phyloP scores from a whole-genome alignment of 1,139 yeast genomes.

The Saccharomycopsis hybrid region DNA sequence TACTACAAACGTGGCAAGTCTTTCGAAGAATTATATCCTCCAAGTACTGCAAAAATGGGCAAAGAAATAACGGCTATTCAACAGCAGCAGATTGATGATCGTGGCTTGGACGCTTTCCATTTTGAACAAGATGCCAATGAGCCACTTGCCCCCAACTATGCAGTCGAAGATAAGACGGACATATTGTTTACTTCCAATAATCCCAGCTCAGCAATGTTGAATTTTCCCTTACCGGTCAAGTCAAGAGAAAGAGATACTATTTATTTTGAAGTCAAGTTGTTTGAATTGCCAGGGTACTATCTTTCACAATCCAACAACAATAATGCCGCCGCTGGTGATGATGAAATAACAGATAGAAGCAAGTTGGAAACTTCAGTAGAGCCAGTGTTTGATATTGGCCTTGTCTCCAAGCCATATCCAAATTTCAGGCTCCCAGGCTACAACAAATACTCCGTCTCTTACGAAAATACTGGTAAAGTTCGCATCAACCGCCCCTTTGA shows the following conservation, averaged over 20 bases:
- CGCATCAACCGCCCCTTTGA: conserved; percentile 77
- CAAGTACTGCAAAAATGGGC: conserved; percentile 36
- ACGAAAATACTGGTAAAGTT: conserved; percentile 78
- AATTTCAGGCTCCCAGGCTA: conserved; percentile 80
- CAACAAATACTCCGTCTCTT: conserved; percentile 75
- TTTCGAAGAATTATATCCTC: conserved; percentile 35
- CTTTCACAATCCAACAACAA: neutral
- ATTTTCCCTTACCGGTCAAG: conserved; percentile 56
- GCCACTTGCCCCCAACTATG: conserved; percentile 32
- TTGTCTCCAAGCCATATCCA: conserved; percentile 87
- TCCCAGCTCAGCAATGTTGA: conserved; percentile 45
- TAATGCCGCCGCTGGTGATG: neutral
- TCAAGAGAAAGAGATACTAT: conserved; percentile 43
- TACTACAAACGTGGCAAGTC: conserved; percentile 33
- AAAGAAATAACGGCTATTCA: conserved; percentile 34
- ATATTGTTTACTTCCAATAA: conserved; percentile 39
- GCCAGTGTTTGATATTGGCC: conserved; percentile 62
- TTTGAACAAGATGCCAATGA: conserved; percentile 34
- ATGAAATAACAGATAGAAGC: conserved; percentile 9
- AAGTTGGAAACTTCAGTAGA: conserved; percentile 22
- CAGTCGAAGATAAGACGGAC: conserved; percentile 62
- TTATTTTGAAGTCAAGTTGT: conserved; percentile 66
- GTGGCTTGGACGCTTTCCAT: conserved; percentile 44
- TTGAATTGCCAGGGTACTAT: conserved; percentile 33
- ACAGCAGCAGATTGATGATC: conserved; percentile 35